Base-by-base conservation (phyloP, 306 rosid species). In the Pterocarpus macrocarpus region DNA sequence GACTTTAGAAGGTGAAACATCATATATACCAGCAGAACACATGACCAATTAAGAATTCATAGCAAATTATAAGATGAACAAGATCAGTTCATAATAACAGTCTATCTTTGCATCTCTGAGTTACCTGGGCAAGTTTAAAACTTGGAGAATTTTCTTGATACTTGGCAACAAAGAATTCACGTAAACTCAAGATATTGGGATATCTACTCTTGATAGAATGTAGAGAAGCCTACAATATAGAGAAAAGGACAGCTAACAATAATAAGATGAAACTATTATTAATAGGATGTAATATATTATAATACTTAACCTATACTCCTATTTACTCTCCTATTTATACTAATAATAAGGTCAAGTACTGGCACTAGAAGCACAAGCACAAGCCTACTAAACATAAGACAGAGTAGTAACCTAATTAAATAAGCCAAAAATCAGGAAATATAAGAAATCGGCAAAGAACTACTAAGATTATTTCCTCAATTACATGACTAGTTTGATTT, bases 121-220 rank as follows among this genome's bases (percentile, higher is more conserved):
- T 78, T 89, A 95, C 99, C 97, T 93, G 99, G 34, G 97, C 99
- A 90, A 92, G 94, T 89, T 95, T 95, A 85, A 95, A 95, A 87
- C 90, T 90, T 2, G 92, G 91, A 80, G 99, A 93, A 85, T 88
- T 82, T 86, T 90, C 95, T 90, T 87, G 85, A 83, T 93, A 91
- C 84, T 95, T 95, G 35, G 97, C 95, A 83, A 83, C 66, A 79
- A 91, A 92, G 85, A 95, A 93, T 62, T 91, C 94, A 36, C 92
- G 99, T 85, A 95, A 87, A 86, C 97, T 95, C 17, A 82, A 82
- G 49, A 95, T 87, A 89, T 83, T 83, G 56, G 94, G 93, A 88
- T 87, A 81, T 87, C 94, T 90, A 87, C 97, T 89, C 86, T 91
- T 95, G 84, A 95, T 93, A 45, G 99, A 91, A 88, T 95, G 97